Base-by-base conservation (phyloP, 2,329 filamentous ascomycete genomes). In the Dactylellina leptospora region DNA sequence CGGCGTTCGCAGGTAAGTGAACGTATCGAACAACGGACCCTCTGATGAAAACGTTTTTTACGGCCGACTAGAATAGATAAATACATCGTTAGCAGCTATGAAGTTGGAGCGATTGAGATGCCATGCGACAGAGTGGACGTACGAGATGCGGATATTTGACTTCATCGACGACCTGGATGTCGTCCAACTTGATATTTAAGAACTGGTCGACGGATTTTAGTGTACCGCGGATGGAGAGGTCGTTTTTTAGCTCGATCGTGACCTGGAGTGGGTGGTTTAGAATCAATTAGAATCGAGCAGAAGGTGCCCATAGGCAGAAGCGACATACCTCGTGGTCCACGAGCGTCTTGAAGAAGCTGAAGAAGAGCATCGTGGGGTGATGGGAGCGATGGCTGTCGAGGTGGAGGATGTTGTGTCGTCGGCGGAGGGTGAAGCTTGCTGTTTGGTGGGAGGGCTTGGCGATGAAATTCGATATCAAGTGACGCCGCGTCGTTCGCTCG, bases 151-250 rank as follows among this genome's bases (percentile, higher is more conserved):
- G 95, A 80, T 97, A 97, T 81, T 93, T 92, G 78, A 95, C 83
- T 82, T 97, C 92, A 76, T 99, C 93, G 23, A 96, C 86, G 28
- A 97, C 93, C 74, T 88, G 86, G 73, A 97, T 96, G 78, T 97
- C 92, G 79, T 99, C 95, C 54, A 99, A 87, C 84, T 97, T 97
- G 83, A 99, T 97, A 83, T 99, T 99, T 79, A 99, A 87, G 82
- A 96, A 99, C 83, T 97, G 95, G 80, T 99, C 95, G 76, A 99
- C 93, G 79, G 91, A 96, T 84, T 97, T 99, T 76, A 99, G 85
- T 33, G 89, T 96, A 76, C 95, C 95, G 77, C 91, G 91, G 80
- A 99, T 96, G 79, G 93, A 92, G 77, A 99, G 96, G 82, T 99
- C 95, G 81, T 99, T 99, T 83, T 99, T 99, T 80, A 99, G 90